Conservation (phyloP, 1,284 basidiomycete genomes). For the Moesziomyces parantarcticus region DNA sequence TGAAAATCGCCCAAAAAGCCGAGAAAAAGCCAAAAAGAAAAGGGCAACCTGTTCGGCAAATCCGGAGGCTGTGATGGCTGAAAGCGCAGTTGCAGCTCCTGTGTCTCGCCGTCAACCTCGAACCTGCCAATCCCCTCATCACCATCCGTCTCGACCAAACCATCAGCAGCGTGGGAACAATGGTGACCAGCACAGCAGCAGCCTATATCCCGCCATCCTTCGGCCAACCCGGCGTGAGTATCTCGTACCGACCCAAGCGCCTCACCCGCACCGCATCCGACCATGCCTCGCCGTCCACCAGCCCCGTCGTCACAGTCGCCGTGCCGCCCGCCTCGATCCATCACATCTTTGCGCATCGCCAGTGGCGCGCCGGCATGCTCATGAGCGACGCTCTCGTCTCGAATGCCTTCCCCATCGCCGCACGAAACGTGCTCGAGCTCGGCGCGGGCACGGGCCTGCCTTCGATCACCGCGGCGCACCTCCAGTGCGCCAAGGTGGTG, state of each 20-base stretch:
- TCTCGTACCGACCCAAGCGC: conserved; percentile 43
- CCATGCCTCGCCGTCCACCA: background rate
- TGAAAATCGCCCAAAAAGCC: background rate
- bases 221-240: conserved; percentile 50
- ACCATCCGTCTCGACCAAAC: background rate
- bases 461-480: conserved; percentile 49
- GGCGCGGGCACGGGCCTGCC: conserved; percentile 64
- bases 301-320: conserved; percentile 40
- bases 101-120: background rate
- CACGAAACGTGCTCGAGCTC: conserved; percentile 53
- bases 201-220: conserved; percentile 45
- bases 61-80: too few relatives aligned
- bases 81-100: too few relatives aligned
- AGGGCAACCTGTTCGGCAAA: background rate
- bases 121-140: background rate
- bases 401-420: conserved; percentile 32
- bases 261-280: conserved; percentile 4
- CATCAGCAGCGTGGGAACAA: background rate
- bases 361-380: conserved; percentile 67
- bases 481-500: conserved; percentile 25
- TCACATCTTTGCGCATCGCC: conserved; percentile 65
- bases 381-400: conserved; percentile 58
- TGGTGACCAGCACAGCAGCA: background rate
- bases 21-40: background rate
- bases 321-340: conserved; percentile 63